Base-by-base conservation (phyloP, 257 asterid species). In the Jaltomata sinuosa region DNA sequence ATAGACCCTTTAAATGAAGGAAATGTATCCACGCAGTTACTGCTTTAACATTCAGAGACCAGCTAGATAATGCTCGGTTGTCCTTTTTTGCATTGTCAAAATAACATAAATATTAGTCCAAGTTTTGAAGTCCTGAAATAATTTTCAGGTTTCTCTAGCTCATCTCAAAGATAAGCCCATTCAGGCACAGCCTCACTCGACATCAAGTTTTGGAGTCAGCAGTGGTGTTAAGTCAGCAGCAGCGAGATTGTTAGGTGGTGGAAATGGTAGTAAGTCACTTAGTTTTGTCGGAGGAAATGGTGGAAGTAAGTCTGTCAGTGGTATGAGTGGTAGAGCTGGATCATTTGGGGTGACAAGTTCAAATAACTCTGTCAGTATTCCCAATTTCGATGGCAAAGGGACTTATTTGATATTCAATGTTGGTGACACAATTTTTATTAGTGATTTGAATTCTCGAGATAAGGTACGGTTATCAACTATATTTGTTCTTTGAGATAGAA, bases 241-340 rank as follows among this genome's bases (percentile, higher is more conserved):
- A 61, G 97, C 99, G 2, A 92, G 97, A 90, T 83, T 97, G 40
- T 91, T 94, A 87, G 97, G 99, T 55, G 91, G 94, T 40, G 94
- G 96, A 18, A 97, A 97, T 87, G 99, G 99, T 83, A 92, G 97
- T 86, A 91, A 92, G 83, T 91, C 99, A 27, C 98, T 95, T 89
- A 91, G 99, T 95, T 97, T 97, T 89, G 97, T 91, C 40, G 99
- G 98, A 85, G 98, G 97, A 61, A 97, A 97, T 88, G 99, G 98
- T 85, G 97, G 97, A 84, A 92, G 88, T 87, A 97, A 95, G 91
- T 85, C 95, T 0, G 52, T 89, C 80, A 89, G 88, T 80, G 92
- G 98, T 19, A 84, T 86, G 87, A 89, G 87, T 88, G 85, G 93
- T 67, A 94, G 94, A 91, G 87, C 93, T 76, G 99, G 98, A 86